These are phyloP conservation scores for Sphagnum magellanicum DNA, from an alignment of 228 moss, liverwort and hornwort species.

Conservation along the genomic window DNA sequence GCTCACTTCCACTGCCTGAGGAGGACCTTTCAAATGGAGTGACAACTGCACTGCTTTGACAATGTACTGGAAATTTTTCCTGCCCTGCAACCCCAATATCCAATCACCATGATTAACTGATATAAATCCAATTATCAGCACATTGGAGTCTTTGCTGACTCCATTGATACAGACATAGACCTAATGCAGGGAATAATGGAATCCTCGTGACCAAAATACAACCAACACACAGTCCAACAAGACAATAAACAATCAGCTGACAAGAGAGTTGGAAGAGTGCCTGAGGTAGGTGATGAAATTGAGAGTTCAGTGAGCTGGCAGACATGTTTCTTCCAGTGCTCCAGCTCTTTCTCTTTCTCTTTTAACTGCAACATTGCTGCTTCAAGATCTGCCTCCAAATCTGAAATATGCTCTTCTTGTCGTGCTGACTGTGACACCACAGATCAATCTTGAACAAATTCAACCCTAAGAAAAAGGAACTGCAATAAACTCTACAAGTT, in stretches of 20 bases:
- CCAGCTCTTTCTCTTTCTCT: conserved; percentile 43
- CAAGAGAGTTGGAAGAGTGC: conserved; percentile 2
- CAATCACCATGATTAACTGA: not conserved
- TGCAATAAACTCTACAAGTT: too few species aligned
- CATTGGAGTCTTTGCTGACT: too few species aligned
- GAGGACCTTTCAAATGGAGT: conserved; percentile 2
- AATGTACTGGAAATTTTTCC: conserved; percentile 16
- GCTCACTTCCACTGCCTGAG: conserved; percentile 4
- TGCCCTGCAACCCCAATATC: conserved; percentile 11
- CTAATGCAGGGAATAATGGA: too few species aligned
- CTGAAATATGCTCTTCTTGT: conserved; percentile 38
- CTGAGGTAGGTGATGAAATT: conserved; percentile 15
- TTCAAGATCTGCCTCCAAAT: conserved; percentile 50
- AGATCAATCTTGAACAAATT: too few species aligned
- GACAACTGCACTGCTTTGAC: not conserved
- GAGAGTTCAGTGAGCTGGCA: conserved; percentile 25
- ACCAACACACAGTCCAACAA: not conserved
- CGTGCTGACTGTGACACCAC: conserved; percentile 26
- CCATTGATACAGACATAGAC: too few species aligned
- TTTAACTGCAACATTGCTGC: conserved; percentile 26
- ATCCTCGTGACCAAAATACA: too few species aligned
- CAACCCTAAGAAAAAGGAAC: too few species aligned
- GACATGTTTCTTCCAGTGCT: conserved; percentile 50
- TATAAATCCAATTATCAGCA: too few species aligned
- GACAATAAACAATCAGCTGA: not conserved